Evolutionary conservation across 2,329 filamentous ascomycete genomes (phyloP), one percentile per base, ranked within the genome.

Genomic region (Paracamarosporium sp.): DNA sequence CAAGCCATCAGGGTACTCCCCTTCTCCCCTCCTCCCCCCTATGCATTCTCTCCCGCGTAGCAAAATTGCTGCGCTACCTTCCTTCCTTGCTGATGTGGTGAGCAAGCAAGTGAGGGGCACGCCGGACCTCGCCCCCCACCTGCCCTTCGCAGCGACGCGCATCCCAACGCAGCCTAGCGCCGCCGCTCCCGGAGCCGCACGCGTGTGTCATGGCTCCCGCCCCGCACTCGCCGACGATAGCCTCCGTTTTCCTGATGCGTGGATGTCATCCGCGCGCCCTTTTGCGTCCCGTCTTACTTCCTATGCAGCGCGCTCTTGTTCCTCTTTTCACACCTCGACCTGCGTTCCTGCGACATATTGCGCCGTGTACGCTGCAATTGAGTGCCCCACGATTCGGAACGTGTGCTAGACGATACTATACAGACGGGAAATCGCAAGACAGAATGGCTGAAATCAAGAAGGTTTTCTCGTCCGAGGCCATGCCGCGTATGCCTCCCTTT

Each of bases 371-470:
- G n/a, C n/a, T n/a, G n/a, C n/a, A n/a, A n/a, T n/a, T n/a, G n/a
- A n/a, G n/a, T n/a, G n/a, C n/a, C n/a, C n/a, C n/a, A n/a, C n/a
- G n/a, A n/a, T n/a, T n/a, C n/a, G n/a, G n/a, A n/a, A n/a, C n/a
- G n/a, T n/a, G n/a, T n/a, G n/a, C n/a, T n/a, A n/a, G n/a, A 24
- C 50, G 33, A 13, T 5, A 5, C 33, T 36, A 36, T 36, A n/a
- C 11, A 5, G 33, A 15, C 4, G 11, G 5, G 11, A 36, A 36
- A 33, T 4, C 3, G 8, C 5, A 15, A 56, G 64, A 71, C n/a
- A 67, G 60, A 17, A 80, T 80, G 78, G 74, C 77, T 38, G 78
- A 78, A 43, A 76, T 81, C 53, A 78, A 80, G 73, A 77, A 78
- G 59, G 70, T 80, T 48, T 68, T 74, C 59, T 78, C 78, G 8